Base-by-base conservation (phyloP, 2,329 filamentous ascomycete genomes). In the Xylaria sp. region DNA sequence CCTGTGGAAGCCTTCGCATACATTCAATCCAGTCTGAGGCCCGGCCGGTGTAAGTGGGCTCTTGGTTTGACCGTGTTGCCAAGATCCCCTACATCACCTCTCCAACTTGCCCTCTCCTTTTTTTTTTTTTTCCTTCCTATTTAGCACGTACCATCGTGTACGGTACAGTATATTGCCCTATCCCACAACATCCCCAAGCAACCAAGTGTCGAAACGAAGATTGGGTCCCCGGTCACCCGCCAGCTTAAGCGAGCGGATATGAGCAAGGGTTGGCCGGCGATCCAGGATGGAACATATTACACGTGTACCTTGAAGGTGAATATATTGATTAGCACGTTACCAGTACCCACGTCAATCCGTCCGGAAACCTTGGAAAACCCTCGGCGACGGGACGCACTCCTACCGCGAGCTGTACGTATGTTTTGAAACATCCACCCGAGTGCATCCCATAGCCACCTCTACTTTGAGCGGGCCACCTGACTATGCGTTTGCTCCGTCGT, bases 181-280 rank as follows among this genome's bases (percentile, higher is more conserved):
- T 29, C 53, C 53, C 58, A 31, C 49, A 31, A 8, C 37, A 29
- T 27, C 35, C 21, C 44, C n/a, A 54, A 40, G 35, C 15, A 31
- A 47, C 47, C 31, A 33, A 58, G 55, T 21, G 10, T 58, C 47
- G n/a, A 46, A 49, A 54, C 25, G 38, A 62, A 10, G 37, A 23
- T 40, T 43, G 40, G 54, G 43, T 33, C 41, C 48, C 53, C 38
- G 40, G 46, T 33, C 35, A 21, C 33, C 38, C 40, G 46, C 23
- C 44, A 54, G 48, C 38, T 58, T 60, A 62, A 55, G 62, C 58
- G 62, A 64, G 29, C 31, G 44, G 48, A 53, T 54, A 51, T 38
- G 25, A 48, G 54, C 62, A 57, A 41, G 62, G 62, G 51, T 57
- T 38, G 19, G 48, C 44, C 54, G 21, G 54, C 58, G 59, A 58